These are phyloP conservation scores for Aureobasidium pullulans DNA, from an alignment of 2,329 filamentous ascomycete species.

Conservation along the genomic window DNA sequence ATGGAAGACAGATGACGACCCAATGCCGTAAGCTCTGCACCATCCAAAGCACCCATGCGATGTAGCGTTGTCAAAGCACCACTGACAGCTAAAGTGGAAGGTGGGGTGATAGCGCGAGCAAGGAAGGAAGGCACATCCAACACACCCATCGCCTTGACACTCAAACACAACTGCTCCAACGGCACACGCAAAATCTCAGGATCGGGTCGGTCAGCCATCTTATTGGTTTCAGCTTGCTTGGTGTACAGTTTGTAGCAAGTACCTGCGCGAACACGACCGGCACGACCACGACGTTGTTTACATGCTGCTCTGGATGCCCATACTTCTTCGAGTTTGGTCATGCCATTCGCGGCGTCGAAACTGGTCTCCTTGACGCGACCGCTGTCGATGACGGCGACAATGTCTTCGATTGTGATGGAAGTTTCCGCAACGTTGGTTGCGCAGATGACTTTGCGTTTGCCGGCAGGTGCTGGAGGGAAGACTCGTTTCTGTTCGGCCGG, in stretches of 20 bases:
- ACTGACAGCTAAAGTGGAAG: slow-evolving; percentile 75
- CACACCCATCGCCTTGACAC: slow-evolving; percentile 91
- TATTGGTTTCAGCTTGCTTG: slow-evolving; percentile 65
- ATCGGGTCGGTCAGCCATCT: slow-evolving; percentile 83
- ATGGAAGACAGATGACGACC: slow-evolving; percentile 93
- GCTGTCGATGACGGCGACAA: slow-evolving; percentile 91
- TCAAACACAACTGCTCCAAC: slow-evolving; percentile 87
- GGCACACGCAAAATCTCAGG: slow-evolving; percentile 91
- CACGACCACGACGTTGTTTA: slow-evolving; percentile 87
- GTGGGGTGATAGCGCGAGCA: slow-evolving; percentile 79
- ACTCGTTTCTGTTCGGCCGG: slow-evolving; percentile 83
- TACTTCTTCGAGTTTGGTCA: slow-evolving; percentile 87
- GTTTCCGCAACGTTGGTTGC: slow-evolving; percentile 97
- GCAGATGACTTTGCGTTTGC: slow-evolving; percentile 85
- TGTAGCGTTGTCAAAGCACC: slow-evolving; percentile 71
- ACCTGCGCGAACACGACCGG: slow-evolving; percentile 84
- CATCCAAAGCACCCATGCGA: slow-evolving; percentile 83
- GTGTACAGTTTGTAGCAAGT: slow-evolving; percentile 96
- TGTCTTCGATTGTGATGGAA: slow-evolving; percentile 96
- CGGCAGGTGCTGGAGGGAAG: slow-evolving; percentile 66
- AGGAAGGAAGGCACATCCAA: slow-evolving; percentile 75
- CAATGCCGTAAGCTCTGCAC: slow-evolving; percentile 78
- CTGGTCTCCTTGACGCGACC: slow-evolving; percentile 95
- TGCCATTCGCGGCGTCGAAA: slow-evolving; percentile 85
- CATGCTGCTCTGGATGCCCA: slow-evolving; percentile 93